Percentiles rank a stretch among this genome's conserved stretches.
These are phyloP conservation scores for Leccinum arenicola DNA, from an alignment of 768 basidiomycete genomes.

Conservation along the genomic window DNA sequence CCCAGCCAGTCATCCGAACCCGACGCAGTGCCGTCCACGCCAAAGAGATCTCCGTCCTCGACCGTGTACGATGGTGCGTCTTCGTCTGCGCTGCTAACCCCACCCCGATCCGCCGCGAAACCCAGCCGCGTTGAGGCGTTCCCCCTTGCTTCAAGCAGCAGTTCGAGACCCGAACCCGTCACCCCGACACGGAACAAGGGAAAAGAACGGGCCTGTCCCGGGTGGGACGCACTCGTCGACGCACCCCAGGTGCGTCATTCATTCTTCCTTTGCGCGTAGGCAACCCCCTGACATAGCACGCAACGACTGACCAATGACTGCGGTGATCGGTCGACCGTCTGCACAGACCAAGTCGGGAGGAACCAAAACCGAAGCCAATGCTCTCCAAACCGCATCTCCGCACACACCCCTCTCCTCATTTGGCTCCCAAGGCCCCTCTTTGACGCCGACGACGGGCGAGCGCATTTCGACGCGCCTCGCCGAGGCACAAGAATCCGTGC, in stretches of 20 bases:
- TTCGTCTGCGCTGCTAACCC: conserved; percentile 16
- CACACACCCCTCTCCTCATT: background rate
- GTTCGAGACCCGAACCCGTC: conserved; percentile 6
- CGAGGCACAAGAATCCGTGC: background rate
- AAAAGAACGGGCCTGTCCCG: conserved; percentile 15
- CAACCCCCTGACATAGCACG: background rate
- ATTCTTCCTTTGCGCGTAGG: background rate
- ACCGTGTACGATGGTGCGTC: background rate
- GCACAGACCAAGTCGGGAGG: background rate
- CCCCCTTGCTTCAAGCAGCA: background rate
- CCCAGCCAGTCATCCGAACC: conserved; percentile 13
- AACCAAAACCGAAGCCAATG: background rate
- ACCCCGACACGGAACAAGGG: conserved; percentile 27
- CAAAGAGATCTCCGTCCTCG: conserved; percentile 7
- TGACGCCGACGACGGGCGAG: conserved; percentile 20
- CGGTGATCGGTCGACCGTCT: conserved; percentile 7
- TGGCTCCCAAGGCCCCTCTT: background rate
- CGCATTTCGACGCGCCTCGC: conserved; percentile 16
- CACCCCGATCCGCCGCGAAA: conserved; percentile 19
- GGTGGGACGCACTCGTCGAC: conserved; percentile 1
- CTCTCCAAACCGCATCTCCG: background rate
- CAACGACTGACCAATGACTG: conserved; percentile 9
- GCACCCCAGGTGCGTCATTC: conserved; percentile 10
- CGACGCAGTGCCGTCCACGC: conserved; percentile 11
- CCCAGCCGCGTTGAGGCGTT: background rate